Percentiles rank a stretch among this genome's conserved stretches.
These are phyloP conservation scores for Eucalyptus lansdowneana DNA, from an alignment of 345 rosid genomes.

Conservation along the genomic window DNA sequence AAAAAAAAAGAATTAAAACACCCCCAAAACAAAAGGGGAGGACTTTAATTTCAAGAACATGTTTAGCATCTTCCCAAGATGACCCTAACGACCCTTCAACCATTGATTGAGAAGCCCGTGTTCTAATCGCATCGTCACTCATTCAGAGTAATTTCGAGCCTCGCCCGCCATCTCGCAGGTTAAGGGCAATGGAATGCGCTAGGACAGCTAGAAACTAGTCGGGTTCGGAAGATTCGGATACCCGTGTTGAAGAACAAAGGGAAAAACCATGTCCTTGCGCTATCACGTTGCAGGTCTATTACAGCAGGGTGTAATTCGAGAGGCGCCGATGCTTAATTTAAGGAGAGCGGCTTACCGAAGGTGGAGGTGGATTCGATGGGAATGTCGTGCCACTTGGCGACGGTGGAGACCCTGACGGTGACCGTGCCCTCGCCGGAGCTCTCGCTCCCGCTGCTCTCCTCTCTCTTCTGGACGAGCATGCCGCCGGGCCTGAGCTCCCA, in stretches of 20 bases:
- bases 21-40: background rate
- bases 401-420: slow-evolving; percentile 59
- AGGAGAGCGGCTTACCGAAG: slow-evolving; percentile 41
- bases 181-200: no score
- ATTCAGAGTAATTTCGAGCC: background rate
- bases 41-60: background rate
- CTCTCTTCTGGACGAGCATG: slow-evolving; percentile 89
- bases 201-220: background rate
- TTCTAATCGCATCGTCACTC: background rate
- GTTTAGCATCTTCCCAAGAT: background rate
- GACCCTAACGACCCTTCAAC: background rate
- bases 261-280: background rate
- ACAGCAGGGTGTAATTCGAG: background rate
- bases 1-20: background rate
- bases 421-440: slow-evolving; percentile 20
- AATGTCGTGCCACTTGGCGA: slow-evolving; percentile 53
- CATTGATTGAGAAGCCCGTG: background rate
- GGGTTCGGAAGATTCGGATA: background rate
- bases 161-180: background rate
- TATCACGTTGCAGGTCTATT: no score
- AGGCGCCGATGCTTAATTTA: background rate
- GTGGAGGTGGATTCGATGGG: slow-evolving; percentile 79
- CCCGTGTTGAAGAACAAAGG: background rate
- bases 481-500: slow-evolving; percentile 94
- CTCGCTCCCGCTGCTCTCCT: slow-evolving; percentile 11